Percentiles rank a stretch among this genome's conserved stretches.
These are phyloP conservation scores for Apiospora saccharicola DNA, from an alignment of 2,329 filamentous ascomycete species.

Conservation along the genomic window DNA sequence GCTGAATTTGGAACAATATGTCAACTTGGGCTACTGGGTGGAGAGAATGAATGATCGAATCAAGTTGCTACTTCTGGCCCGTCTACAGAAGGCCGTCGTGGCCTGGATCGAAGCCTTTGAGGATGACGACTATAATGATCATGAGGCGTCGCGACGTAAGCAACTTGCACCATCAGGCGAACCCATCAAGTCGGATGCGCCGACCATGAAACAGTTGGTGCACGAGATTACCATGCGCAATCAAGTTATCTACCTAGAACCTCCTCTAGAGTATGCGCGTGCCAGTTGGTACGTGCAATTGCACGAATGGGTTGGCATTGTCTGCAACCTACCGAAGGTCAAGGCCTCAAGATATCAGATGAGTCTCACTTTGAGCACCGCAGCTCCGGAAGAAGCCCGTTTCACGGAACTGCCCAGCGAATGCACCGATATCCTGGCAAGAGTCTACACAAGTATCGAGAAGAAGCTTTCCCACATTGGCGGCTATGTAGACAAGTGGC, in stretches of 20 bases:
- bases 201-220: conserved; percentile 75
- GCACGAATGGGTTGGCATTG: conserved; percentile 90
- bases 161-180: conserved; percentile 53
- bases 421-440: conserved; percentile 79
- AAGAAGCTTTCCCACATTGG: conserved; percentile 81
- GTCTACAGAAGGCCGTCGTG: conserved; percentile 83
- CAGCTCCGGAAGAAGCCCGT: conserved; percentile 68
- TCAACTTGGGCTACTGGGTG: conserved; percentile 93
- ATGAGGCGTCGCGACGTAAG: conserved; percentile 62
- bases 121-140: conserved; percentile 56
- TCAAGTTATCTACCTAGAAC: conserved; percentile 95
- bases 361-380: conserved; percentile 68
- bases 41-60: conserved; percentile 85
- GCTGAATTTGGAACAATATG: conserved; percentile 93
- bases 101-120: conserved; percentile 90
- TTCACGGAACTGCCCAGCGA: conserved; percentile 87
- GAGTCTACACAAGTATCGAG: conserved; percentile 85
- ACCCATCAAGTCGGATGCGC: conserved; percentile 58
- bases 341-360: conserved; percentile 96
- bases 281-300: conserved; percentile 94
- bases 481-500: conserved; percentile 94
- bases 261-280: conserved; percentile 88
- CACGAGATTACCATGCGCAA: conserved; percentile 98
- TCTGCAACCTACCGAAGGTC: conserved; percentile 92
- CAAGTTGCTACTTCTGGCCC: conserved; percentile 78